Base-by-base conservation (phyloP, 805 yeast species). In the Starmerella powellii region DNA sequence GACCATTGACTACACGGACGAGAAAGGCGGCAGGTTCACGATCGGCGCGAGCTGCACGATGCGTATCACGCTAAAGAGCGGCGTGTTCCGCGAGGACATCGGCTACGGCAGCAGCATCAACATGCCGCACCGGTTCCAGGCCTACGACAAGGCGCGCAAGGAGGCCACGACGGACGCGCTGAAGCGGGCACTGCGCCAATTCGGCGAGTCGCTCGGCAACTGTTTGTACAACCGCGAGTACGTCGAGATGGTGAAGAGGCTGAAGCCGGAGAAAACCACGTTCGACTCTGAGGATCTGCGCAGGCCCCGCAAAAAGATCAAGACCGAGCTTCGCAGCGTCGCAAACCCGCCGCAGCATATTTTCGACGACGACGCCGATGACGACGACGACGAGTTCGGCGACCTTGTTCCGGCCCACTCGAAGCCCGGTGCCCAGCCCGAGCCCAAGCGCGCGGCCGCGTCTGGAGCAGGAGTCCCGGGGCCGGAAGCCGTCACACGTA, bases 161-260 rank as follows among this genome's bases (percentile, higher is more conserved):
- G 87, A 80, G 54, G 85, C 91, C 1, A 70, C 75, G 23, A 79
- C 84, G 0, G 84, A 80, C 58, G 96, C 81, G 0, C 60, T 82
- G 46, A 86, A 85, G 61, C 67, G 91, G 38, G 78, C 91, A 15
- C 64, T 88, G 40, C 66, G 93, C 46, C 78, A 79, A 49, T 84
- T 86, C 56, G 94, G 94, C 31, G 75, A 79, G 53, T 76, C 82
- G 0, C 61, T 80, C 46, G 88, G 88, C 1, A 63, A 62, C 46
- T 66, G 70, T 43, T 48, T 66, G 1, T 64, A 64, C 44, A 64
- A 63, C 45, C 46, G 44, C 19, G 44, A 45, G 11, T 64, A 55
- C 40, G 58, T 72, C 29, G 62, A 64, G 23, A 64, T 70, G 44
- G 66, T 76, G 41, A 64, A 67, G 35, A 66, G 68, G 42, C 67